phyloP scores from a whole-genome alignment of 345 rosid genomes.

The Heritiera fomes region DNA sequence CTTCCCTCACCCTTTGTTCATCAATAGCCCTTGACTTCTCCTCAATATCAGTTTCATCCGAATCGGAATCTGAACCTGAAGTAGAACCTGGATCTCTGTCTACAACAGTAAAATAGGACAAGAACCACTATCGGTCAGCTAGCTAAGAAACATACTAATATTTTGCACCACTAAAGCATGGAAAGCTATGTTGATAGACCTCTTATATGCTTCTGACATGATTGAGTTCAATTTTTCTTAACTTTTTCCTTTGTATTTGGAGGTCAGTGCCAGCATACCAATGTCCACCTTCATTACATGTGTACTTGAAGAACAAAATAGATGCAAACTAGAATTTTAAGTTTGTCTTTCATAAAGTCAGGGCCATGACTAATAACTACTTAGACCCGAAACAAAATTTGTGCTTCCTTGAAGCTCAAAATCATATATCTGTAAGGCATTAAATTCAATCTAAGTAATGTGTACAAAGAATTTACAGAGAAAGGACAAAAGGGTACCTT shows the following conservation, averaged over 20 bases:
- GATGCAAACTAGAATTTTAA: not conserved
- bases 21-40: constrained; percentile 55
- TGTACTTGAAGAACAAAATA: not conserved
- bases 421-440: not conserved
- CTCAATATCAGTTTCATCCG: constrained; percentile 62
- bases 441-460: not conserved
- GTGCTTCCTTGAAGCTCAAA: not conserved
- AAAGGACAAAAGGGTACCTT: constrained; percentile 36
- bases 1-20: constrained; percentile 35
- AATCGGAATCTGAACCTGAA: constrained; percentile 46
- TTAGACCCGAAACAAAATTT: not conserved
- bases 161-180: not conserved
- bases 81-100: constrained; percentile 37
- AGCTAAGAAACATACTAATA: not conserved
- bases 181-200: not conserved
- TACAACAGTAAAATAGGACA: constrained; percentile 27
- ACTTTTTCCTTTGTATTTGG: not conserved
- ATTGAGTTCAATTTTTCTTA: not conserved
- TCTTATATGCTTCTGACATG: not conserved
- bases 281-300: not conserved
- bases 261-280: not conserved
- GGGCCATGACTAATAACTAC: not conserved
- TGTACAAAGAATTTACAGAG: not conserved
- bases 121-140: not conserved
- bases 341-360: not conserved